phyloP scores from a whole-genome alignment of 805 yeast genomes.

The Lachancea quebecensis region DNA sequence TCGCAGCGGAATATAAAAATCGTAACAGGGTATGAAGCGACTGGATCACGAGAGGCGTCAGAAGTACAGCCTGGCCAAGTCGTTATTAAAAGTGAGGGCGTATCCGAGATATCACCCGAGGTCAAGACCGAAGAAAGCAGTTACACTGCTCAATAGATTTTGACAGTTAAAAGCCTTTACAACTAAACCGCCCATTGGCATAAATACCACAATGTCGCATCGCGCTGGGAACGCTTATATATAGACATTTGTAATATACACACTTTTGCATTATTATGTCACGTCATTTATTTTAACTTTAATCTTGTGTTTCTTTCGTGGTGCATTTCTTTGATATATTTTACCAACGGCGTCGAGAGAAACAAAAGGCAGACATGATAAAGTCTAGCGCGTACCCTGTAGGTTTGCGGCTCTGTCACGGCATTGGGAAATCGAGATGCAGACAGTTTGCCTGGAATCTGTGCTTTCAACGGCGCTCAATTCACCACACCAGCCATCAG shows the following conservation, averaged over 20 bases:
- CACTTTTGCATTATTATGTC: too few relatives aligned
- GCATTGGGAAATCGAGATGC: not conserved
- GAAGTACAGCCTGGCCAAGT: not conserved
- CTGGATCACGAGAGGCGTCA: not conserved
- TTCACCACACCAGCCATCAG: not conserved
- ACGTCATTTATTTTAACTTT: too few relatives aligned
- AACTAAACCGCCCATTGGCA: too few relatives aligned
- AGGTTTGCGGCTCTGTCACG: not conserved
- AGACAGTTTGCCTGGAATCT: not conserved
- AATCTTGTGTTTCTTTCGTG: not conserved
- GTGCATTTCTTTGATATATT: not conserved
- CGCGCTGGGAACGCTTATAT: too few relatives aligned
- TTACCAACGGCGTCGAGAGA: not conserved
- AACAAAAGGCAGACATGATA: not conserved
- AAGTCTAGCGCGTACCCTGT: not conserved
- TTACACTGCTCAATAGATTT: too few relatives aligned
- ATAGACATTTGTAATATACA: too few relatives aligned
- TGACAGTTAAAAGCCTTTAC: too few relatives aligned
- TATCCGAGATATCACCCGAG: too few relatives aligned
- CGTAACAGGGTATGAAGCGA: conserved; percentile 5
- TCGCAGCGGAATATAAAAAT: not conserved
- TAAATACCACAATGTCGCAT: too few relatives aligned
- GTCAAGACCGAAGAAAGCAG: too few relatives aligned
- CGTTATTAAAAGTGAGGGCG: too few relatives aligned
- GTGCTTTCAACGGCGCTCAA: not conserved